phyloP scores from a whole-genome alignment of 768 basidiomycete species.

The Termitomyces sp. region DNA sequence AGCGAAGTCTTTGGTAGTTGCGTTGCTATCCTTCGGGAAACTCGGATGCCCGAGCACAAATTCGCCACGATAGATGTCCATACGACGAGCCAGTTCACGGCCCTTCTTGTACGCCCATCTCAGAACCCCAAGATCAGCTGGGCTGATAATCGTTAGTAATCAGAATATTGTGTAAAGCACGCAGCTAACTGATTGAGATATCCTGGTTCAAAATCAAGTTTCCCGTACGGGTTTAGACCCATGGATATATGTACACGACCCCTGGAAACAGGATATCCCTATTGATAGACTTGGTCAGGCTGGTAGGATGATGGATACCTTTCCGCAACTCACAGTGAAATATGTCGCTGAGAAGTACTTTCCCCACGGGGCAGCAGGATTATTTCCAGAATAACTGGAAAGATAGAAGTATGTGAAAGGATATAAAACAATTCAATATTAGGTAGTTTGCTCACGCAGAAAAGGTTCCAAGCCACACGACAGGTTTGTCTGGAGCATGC shows the following conservation, averaged over 20 bases:
- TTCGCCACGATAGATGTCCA: conserved; percentile 42
- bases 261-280: conserved; percentile 44
- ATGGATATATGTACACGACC: conserved; percentile 50
- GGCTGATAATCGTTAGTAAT: conserved; percentile 20
- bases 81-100: conserved; percentile 55
- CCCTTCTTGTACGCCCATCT: conserved; percentile 52
- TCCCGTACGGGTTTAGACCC: conserved; percentile 36
- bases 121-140: conserved; percentile 42
- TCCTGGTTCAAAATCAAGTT: conserved; percentile 42
- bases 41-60: conserved; percentile 30
- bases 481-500: conserved; percentile 53
- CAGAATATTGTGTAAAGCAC: not conserved
- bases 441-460: conserved; percentile 35
- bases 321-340: conserved; percentile 19
- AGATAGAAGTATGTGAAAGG: not conserved
- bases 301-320: conserved; percentile 16
- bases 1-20: conserved; percentile 19
- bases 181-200: conserved; percentile 41
- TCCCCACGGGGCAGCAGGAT: conserved; percentile 17
- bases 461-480: conserved; percentile 38
- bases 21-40: conserved; percentile 33
- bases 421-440: conserved; percentile 20
- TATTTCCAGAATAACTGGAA: conserved; percentile 17
- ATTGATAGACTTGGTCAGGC: not conserved
- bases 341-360: conserved; percentile 27